A percentile compares a stretch with the other conserved stretches of the same genome.
These are phyloP conservation scores for Inga laurina DNA, from an alignment of 306 rosid genomes.

Conservation along the genomic window DNA sequence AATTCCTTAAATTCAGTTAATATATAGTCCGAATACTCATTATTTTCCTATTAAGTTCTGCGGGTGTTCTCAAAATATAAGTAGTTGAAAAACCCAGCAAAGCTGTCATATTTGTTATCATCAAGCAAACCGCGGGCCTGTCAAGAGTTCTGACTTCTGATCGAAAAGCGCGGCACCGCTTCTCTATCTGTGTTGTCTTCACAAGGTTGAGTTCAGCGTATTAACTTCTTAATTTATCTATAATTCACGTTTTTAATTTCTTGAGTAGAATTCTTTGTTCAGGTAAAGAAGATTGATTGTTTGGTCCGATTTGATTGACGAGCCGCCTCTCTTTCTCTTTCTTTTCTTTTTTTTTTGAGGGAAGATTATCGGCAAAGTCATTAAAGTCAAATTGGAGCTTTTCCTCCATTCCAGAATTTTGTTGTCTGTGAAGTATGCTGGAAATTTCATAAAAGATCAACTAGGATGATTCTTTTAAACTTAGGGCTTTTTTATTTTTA, in stretches of 20 bases:
- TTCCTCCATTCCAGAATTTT: slow-evolving; percentile 3
- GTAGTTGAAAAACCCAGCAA: slow-evolving; percentile 4
- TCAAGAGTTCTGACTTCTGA: slow-evolving; percentile 30
- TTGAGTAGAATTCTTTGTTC: background rate
- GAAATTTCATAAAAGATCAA: slow-evolving; percentile 7
- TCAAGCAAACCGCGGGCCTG: slow-evolving; percentile 33
- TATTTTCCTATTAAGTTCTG: background rate
- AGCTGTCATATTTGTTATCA: slow-evolving; percentile 18
- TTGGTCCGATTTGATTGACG: background rate
- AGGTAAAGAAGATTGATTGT: background rate
- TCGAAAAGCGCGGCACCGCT: slow-evolving; percentile 27
- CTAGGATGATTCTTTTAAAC: background rate
- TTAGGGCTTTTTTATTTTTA: background rate
- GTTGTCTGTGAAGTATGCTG: background rate
- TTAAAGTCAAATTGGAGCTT: slow-evolving; percentile 6
- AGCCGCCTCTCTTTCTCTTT: background rate
- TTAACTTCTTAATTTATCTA: background rate
- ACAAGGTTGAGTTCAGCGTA: slow-evolving; percentile 28
- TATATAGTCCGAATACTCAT: too few relatives aligned
- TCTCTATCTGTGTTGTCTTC: slow-evolving; percentile 26
- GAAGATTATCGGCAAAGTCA: background rate
- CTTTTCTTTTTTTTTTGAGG: background rate
- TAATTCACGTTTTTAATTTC: background rate
- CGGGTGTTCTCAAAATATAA: background rate
- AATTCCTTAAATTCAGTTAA: background rate